Evolutionary conservation across 1,284 basidiomycete species (phyloP).

Genomic region (Sporisorium sorghi): DNA sequence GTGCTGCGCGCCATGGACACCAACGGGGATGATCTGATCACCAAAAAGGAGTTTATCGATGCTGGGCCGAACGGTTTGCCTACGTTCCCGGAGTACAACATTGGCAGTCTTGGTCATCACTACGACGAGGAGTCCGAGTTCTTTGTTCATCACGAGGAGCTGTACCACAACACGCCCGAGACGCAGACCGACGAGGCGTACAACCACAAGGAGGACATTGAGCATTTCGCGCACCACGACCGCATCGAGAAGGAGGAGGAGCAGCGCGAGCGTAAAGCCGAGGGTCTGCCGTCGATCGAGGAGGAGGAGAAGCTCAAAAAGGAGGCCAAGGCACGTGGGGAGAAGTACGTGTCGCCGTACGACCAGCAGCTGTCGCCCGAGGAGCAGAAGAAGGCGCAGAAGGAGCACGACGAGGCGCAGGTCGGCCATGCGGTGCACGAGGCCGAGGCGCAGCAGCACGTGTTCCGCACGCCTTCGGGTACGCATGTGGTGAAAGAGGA

Average conservation of each 20-base stretch:
- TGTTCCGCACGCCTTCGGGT: conserved; percentile 66
- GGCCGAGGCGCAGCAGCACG: conserved; percentile 61
- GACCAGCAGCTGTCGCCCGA: conserved; percentile 61
- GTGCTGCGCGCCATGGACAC: conserved; percentile 83
- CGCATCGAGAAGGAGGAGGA: conserved; percentile 87
- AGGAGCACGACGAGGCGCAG: conserved; percentile 52
- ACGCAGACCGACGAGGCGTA: conserved; percentile 96
- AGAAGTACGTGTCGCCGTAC: conserved; percentile 63
- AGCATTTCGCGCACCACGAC: conserved; percentile 89
- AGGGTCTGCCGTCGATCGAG: conserved; percentile 76
- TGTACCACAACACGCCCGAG: conserved; percentile 93
- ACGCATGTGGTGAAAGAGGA: conserved; percentile 62
- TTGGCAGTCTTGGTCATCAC: conserved; percentile 84
- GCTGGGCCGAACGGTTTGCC: conserved; percentile 83
- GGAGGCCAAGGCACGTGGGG: conserved; percentile 56
- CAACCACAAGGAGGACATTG: conserved; percentile 79
- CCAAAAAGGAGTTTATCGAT: conserved; percentile 81
- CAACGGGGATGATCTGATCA: conserved; percentile 81
- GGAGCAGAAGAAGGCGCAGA: conserved; percentile 54
- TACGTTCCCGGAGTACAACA: conserved; percentile 75
- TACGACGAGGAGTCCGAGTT: conserved; percentile 73
- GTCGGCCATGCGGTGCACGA: conserved; percentile 62
- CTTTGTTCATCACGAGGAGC: conserved; percentile 74
- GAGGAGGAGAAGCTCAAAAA: conserved; percentile 59
- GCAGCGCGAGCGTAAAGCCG: conserved; percentile 81